Evolutionary conservation across 768 basidiomycete species (phyloP).

Genomic region (Xerocomellus dryophilus): DNA sequence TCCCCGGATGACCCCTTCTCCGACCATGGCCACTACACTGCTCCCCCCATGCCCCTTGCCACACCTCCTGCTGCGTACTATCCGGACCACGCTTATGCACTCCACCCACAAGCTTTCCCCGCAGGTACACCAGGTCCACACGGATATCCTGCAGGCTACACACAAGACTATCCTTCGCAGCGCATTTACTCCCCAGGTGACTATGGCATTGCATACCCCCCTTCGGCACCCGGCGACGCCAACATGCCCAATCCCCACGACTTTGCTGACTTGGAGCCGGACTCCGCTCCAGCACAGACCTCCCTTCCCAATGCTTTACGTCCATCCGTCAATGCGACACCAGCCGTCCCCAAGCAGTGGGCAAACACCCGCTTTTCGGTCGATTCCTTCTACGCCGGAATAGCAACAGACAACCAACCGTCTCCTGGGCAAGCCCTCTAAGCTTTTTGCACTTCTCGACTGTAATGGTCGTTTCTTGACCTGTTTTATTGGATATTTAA

Average conservation of each 20-base stretch:
- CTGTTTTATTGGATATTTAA: constrained; percentile 26
- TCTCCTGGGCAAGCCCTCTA: constrained; percentile 18
- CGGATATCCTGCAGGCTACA: neutral
- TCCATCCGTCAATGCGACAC: constrained; percentile 8
- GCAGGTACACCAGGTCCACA: neutral
- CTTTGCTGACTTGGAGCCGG: constrained; percentile 5
- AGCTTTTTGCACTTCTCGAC: constrained; percentile 3
- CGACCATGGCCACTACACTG: constrained; percentile 24
- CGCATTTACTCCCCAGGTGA: constrained; percentile 24
- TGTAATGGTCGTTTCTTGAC: neutral
- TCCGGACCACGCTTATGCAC: constrained; percentile 16
- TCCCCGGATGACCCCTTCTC: constrained; percentile 16
- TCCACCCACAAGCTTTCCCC: constrained; percentile 10
- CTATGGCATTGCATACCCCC: constrained; percentile 29
- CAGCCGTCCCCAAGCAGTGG: constrained; percentile 5
- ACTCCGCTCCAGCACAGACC: constrained; percentile 3
- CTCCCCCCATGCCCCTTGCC: constrained; percentile 16
- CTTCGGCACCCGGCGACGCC: constrained; percentile 2
- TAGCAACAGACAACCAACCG: constrained; percentile 3
- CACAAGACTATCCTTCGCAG: constrained; percentile 20
- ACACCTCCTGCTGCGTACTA: constrained; percentile 24
- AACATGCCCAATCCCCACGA: constrained; percentile 19
- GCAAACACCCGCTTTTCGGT: constrained; percentile 20
- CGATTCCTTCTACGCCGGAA: constrained; percentile 32
- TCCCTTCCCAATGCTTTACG: constrained; percentile 12